Percentiles rank a stretch among this genome's conserved stretches.
Conservation (phyloP, 305 asterid genomes). For the Withania somnifera region DNA sequence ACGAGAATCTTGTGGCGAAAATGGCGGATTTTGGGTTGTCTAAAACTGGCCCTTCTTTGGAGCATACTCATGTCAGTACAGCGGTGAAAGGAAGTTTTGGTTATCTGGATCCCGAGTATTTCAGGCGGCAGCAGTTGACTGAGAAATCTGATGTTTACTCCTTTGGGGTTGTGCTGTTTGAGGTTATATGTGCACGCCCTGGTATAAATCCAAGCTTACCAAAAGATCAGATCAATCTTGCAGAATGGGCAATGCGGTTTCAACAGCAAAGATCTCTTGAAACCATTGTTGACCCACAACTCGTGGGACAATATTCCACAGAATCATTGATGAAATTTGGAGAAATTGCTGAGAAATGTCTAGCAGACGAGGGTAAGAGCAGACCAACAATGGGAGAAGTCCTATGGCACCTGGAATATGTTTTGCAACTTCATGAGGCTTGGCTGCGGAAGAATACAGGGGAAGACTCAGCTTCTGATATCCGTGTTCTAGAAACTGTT, state of each 20-base stretch:
- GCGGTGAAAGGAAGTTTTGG: constrained; percentile 90
- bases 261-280: constrained; percentile 54
- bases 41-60: constrained; percentile 74
- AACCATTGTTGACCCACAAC: constrained; percentile 42
- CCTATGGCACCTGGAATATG: constrained; percentile 78
- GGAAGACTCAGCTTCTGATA: constrained; percentile 20
- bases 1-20: constrained; percentile 65
- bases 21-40: constrained; percentile 94
- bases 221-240: constrained; percentile 75
- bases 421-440: constrained; percentile 66
- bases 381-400: constrained; percentile 94
- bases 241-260: constrained; percentile 87
- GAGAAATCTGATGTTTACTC: constrained; percentile 85
- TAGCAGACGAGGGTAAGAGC: constrained; percentile 71
- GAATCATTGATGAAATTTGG: constrained; percentile 59
- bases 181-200: constrained; percentile 64
- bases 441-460: constrained; percentile 45
- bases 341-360: constrained; percentile 83
- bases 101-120: constrained; percentile 74
- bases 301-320: constrained; percentile 35
- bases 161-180: constrained; percentile 78
- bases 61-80: constrained; percentile 90
- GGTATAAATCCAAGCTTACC: constrained; percentile 80
- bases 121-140: constrained; percentile 62
- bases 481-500: constrained; percentile 8